Evolutionary conservation across 768 basidiomycete species (phyloP).

Genomic region (Tricholoma terreum): DNA sequence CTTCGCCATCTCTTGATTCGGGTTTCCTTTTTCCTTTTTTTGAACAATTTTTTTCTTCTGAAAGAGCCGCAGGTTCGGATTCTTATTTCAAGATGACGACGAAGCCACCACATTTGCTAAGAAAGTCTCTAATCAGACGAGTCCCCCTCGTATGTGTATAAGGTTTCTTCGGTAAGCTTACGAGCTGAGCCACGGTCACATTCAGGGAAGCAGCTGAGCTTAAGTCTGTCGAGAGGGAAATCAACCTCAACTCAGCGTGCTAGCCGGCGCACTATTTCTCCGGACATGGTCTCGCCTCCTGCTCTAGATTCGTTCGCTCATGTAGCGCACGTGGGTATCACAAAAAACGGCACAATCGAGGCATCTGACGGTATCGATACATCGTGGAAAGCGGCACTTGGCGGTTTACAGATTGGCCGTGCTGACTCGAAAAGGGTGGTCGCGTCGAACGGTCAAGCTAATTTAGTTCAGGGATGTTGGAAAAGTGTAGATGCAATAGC

Average conservation of each 20-base stretch:
- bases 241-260: constrained; percentile 25
- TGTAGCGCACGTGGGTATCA: constrained; percentile 61
- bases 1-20: background rate
- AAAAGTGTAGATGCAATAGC: constrained; percentile 24
- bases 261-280: constrained; percentile 25
- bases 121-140: constrained; percentile 33
- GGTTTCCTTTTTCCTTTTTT: constrained; percentile 27
- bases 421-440: constrained; percentile 19
- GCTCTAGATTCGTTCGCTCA: constrained; percentile 62
- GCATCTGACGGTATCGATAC: constrained; percentile 51
- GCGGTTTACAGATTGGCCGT: constrained; percentile 17
- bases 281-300: constrained; percentile 55
- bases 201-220: constrained; percentile 21
- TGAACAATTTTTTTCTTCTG: constrained; percentile 53
- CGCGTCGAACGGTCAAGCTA: constrained; percentile 22
- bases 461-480: constrained; percentile 33
- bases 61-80: constrained; percentile 51
- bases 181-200: background rate
- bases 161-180: constrained; percentile 1
- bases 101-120: constrained; percentile 41
- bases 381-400: constrained; percentile 45
- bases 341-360: constrained; percentile 48
- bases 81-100: constrained; percentile 49
- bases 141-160: constrained; percentile 24
- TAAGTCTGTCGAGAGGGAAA: constrained; percentile 36